Base-by-base conservation (phyloP, 805 yeast genomes). In the Ogataea thermomethanolica region DNA sequence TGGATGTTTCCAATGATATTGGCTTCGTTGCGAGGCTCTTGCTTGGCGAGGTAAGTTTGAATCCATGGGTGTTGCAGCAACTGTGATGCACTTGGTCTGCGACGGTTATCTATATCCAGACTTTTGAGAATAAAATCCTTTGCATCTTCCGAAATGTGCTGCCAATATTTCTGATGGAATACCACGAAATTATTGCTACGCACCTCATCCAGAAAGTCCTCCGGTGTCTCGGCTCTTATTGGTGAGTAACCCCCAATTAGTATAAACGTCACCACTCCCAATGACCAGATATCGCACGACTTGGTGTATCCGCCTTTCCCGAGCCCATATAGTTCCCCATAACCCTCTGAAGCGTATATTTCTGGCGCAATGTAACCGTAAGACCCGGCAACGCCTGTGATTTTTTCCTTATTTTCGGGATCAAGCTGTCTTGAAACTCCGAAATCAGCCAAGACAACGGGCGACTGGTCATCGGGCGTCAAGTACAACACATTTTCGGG, bases 311-410 rank as follows among this genome's bases (percentile, higher is more conserved):
- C 98, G 11, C 55, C 59, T 38, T 46, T 54, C n/a, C 66, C 66
- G 28, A 61, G 46, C 4, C 64, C 65, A 38, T 61, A 61, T 22
- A 58, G 49, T 11, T 61, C 65, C 20, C 66, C 66, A 35, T 58
- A 61, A 25, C 67, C 67, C 28, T 71, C 69, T 11, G 84, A 80
- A 29, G 79, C 65, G 27, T 91, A 73, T 7, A 91, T 89, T 58
- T 91, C 99, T 0, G 99, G 99, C 0, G 98, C 98, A 25, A 95
- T 96, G 61, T 91, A 91, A 1, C 99, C 98, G 63, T 87, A 81
- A 1, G 96, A 85, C 1, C 98, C 98, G 0, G 66, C 66, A 28
- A 60, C 56, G 17, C 65, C 65, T 1, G 62, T 57, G 25, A 60
- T 38, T 26, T 56, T 58, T 33, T 55, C 61, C 17, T 35, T 25